A percentile compares a stretch with the other conserved stretches of the same genome.
Conservation (phyloP, 495 filamentous ascomycete genomes). For the Evernia prunastri region DNA sequence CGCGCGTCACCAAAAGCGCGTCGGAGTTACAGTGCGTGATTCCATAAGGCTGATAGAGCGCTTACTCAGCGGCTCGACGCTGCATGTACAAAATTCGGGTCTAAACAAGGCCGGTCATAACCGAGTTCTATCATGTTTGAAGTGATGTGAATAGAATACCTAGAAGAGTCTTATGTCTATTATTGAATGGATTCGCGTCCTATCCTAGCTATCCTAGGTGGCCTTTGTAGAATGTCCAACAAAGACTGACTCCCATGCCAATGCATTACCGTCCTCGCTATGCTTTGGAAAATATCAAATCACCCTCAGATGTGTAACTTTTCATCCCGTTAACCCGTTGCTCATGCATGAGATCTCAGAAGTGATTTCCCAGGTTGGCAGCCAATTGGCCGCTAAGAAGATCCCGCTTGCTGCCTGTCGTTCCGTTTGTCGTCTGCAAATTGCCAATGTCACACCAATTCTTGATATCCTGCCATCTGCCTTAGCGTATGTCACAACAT, state of each 20-base stretch:
- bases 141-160: background rate
- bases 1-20: conserved; percentile 19
- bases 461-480: conserved; percentile 52
- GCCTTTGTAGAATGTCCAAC: background rate
- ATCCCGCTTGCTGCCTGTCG: conserved; percentile 19
- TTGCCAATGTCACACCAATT: conserved; percentile 68
- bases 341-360: background rate
- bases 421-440: conserved; percentile 17
- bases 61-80: no score
- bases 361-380: conserved; percentile 5
- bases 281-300: background rate
- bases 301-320: background rate
- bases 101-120: no score
- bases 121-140: no score
- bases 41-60: background rate
- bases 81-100: no score
- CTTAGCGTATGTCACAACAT: conserved; percentile 27
- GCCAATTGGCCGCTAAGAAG: conserved; percentile 10
- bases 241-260: background rate
- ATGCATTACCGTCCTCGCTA: conserved; percentile 12
- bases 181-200: background rate
- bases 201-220: background rate
- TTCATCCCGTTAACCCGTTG: background rate
- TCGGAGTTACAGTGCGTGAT: conserved; percentile 17
- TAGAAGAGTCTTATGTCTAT: no score